These are phyloP conservation scores for Clavispora phyllophila DNA, from an alignment of 805 yeast genomes.

Conservation along the genomic window DNA sequence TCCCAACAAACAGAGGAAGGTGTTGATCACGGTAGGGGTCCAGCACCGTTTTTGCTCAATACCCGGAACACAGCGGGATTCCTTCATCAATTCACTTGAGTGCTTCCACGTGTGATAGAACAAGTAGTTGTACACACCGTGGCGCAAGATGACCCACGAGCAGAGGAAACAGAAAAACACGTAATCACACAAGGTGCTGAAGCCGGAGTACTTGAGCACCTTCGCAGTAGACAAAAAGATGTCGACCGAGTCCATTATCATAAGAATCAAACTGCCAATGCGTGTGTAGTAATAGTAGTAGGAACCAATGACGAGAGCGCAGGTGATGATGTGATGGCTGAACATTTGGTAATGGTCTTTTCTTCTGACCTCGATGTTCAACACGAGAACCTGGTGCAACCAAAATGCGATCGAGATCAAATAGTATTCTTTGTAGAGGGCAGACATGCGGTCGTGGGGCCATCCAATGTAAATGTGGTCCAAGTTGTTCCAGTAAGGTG, in stretches of 20 bases:
- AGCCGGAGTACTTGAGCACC: slow-evolving; percentile 69
- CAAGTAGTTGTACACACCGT: slow-evolving; percentile 65
- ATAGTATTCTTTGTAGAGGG: slow-evolving; percentile 61
- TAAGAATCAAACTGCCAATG: slow-evolving; percentile 72
- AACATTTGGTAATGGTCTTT: slow-evolving; percentile 87
- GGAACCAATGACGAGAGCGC: slow-evolving; percentile 61
- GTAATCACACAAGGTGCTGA: slow-evolving; percentile 54
- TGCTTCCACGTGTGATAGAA: slow-evolving; percentile 53
- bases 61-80: slow-evolving; percentile 36
- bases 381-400: slow-evolving; percentile 73
- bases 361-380: slow-evolving; percentile 72
- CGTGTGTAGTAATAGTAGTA: slow-evolving; percentile 68
- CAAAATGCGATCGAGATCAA: slow-evolving; percentile 69
- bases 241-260: slow-evolving; percentile 83
- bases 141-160: slow-evolving; percentile 69
- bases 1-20: slow-evolving; percentile 52
- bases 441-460: slow-evolving; percentile 64
- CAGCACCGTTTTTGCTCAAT: slow-evolving; percentile 44
- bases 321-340: slow-evolving; percentile 80
- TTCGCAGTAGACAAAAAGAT: slow-evolving; percentile 68
- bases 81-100: slow-evolving; percentile 37
- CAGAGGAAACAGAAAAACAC: slow-evolving; percentile 64
- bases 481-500: slow-evolving; percentile 56
- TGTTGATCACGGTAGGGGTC: slow-evolving; percentile 39
- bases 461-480: slow-evolving; percentile 60